Percentiles rank a stretch among this genome's conserved stretches.
Conservation (phyloP, 148 eudicot species). For the Rhododendron ferrugineum region DNA sequence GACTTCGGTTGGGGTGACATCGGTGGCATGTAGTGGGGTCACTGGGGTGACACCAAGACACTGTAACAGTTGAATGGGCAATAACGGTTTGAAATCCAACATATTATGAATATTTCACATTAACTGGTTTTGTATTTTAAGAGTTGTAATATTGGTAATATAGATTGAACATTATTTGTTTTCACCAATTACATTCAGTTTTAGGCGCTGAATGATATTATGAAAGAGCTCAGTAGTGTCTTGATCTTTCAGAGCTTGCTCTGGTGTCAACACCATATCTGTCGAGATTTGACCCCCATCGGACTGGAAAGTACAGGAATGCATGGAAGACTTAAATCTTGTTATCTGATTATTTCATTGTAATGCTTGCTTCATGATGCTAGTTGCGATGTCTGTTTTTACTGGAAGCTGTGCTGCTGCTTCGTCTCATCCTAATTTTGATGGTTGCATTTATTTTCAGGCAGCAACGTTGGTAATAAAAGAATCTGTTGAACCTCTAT, state of each 20-base stretch:
- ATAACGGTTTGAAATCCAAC: neutral
- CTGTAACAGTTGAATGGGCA: neutral
- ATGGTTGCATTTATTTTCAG: constrained; percentile 31
- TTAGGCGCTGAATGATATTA: neutral
- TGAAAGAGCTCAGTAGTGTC: neutral
- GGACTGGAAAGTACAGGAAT: neutral
- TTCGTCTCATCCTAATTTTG: neutral
- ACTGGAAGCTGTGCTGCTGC: neutral
- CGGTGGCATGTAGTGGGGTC: neutral
- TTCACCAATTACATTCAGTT: neutral
- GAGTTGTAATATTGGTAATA: neutral
- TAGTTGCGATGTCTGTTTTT: neutral
- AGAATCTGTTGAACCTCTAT: constrained; percentile 93
- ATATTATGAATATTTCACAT: neutral
- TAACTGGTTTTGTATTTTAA: too few relatives aligned
- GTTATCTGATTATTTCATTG: neutral
- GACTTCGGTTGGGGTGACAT: neutral
- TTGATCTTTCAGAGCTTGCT: neutral
- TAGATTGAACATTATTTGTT: neutral
- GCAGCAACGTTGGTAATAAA: constrained; percentile 75
- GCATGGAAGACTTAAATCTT: neutral
- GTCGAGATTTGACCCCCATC: neutral
- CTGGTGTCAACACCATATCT: neutral
- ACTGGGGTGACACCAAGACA: neutral
- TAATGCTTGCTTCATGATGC: neutral